Base-by-base conservation (phyloP, 2,329 filamentous ascomycete genomes). In the Neofusicoccum parvum region DNA sequence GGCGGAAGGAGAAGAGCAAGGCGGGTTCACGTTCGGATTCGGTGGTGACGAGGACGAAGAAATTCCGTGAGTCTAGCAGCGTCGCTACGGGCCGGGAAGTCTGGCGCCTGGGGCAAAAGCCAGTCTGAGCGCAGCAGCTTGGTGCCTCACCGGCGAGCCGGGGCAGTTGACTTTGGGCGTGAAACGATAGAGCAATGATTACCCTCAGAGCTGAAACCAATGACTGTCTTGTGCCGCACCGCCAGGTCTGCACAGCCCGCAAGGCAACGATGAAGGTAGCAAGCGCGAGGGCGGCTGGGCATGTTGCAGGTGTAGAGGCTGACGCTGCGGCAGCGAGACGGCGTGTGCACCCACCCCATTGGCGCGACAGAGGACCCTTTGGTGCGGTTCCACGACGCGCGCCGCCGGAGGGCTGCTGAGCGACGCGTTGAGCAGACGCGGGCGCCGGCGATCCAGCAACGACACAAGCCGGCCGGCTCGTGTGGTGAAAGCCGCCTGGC, bases 1-100 rank as follows among this genome's bases (percentile, higher is more conserved):
- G 1, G 76, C 73, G 36, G 79, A 81, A 2, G 81, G 82, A 2
- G 76, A 74, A 32, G 75, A 75, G 37, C 71, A 70, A 27, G 74
- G 72, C 54, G 80, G 80, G 0, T 90, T 90, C 71, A 88, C 85
- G 70, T 91, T 92, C 72, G 81, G 80, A 17, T 88, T 88, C 76
- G 86, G 81, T 23, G 84, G 82, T 68, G 86, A 85, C 62, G 84
- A 85, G 65, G 83, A 79, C 53, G 75, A 78, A 32, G 67, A 66
- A 14, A 67, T 82, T 67, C 79, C 80, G 51, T 82, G 70, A 77
- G 1, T 10, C n/a, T 39, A 9, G 43, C 41, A 48, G 43, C 39
- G 39, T 59, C 41, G 20, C 53, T 14, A 34, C 36, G 50, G 15
- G n/a, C 50, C n/a, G 36, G 17, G 11, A 39, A 46, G 23, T 7